Percentiles rank a stretch among this genome's conserved stretches.
phyloP scores from a whole-genome alignment of 352 stramenopile species.

The Pythium phragmiticola region DNA sequence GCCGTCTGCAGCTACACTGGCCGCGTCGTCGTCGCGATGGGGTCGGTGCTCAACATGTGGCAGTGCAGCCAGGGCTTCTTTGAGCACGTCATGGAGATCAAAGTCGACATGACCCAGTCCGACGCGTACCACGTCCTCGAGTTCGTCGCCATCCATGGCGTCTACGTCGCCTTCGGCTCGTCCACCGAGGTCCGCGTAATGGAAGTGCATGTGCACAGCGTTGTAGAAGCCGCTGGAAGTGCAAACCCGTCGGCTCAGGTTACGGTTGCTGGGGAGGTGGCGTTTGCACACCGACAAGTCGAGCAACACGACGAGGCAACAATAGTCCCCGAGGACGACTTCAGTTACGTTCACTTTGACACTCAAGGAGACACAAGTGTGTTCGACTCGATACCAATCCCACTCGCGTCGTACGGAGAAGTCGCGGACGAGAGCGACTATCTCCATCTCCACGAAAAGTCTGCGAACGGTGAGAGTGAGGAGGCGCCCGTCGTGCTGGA shows the following conservation, averaged over 20 bases:
- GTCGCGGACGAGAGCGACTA: slow-evolving; percentile 39
- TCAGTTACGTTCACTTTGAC: slow-evolving; percentile 42
- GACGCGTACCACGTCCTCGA: slow-evolving; percentile 71
- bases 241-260: not conserved
- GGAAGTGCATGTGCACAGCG: slow-evolving; percentile 71
- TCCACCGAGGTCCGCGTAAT: slow-evolving; percentile 79
- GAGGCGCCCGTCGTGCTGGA: slow-evolving; percentile 61
- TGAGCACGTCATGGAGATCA: slow-evolving; percentile 87
- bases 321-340: slow-evolving; percentile 40
- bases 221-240: slow-evolving; percentile 30
- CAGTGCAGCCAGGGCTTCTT: slow-evolving; percentile 85
- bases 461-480: slow-evolving; percentile 56
- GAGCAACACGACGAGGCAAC: not conserved
- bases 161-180: slow-evolving; percentile 75
- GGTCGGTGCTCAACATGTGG: slow-evolving; percentile 80
- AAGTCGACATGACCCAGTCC: slow-evolving; percentile 74
- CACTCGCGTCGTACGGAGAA: slow-evolving; percentile 54
- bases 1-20: slow-evolving; percentile 85
- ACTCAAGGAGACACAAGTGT: slow-evolving; percentile 35
- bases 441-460: slow-evolving; percentile 47
- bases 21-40: slow-evolving; percentile 74
- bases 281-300: not conserved
- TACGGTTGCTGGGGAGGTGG: not conserved
- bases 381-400: slow-evolving; percentile 62
- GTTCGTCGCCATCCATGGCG: slow-evolving; percentile 77